A percentile compares a stretch with the other conserved stretches of the same genome.
phyloP scores from a whole-genome alignment of 1,139 yeast species.

The Eremothecium sinecaudum region DNA sequence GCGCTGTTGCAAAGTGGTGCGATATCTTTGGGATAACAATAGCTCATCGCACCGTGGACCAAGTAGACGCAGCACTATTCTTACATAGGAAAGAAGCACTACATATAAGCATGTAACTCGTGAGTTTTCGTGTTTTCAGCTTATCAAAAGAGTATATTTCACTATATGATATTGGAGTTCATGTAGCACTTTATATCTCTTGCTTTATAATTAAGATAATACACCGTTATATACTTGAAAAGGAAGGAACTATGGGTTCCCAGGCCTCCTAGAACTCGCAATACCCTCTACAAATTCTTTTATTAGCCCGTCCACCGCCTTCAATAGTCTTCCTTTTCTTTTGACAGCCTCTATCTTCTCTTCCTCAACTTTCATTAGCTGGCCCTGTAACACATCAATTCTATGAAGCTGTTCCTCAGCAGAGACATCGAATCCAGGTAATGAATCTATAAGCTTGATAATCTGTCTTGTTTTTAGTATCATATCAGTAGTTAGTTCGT shows the following conservation, averaged over 20 bases:
- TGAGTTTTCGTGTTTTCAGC: too few species aligned
- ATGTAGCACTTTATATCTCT: too few species aligned
- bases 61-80: too few species aligned
- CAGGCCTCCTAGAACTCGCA: conserved; percentile 18
- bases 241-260: not conserved
- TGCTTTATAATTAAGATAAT: too few species aligned
- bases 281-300: conserved; percentile 27
- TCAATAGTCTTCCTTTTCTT: conserved; percentile 56
- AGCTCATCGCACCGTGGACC: too few species aligned
- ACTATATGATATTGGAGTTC: too few species aligned
- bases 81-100: too few species aligned
- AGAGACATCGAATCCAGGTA: conserved; percentile 89
- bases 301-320: conserved; percentile 62
- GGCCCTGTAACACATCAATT: conserved; percentile 55
- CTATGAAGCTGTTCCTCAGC: conserved; percentile 61
- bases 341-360: conserved; percentile 49
- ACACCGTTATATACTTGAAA: too few species aligned
- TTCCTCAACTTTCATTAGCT: conserved; percentile 52
- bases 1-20: too few species aligned
- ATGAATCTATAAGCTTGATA: conserved; percentile 70
- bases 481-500: conserved; percentile 73
- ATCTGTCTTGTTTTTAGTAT: conserved; percentile 82
- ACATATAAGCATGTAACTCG: too few species aligned
- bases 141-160: too few species aligned
- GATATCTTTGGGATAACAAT: too few species aligned